Evolutionary conservation across 768 basidiomycete species (phyloP), one percentile per base, ranked within the genome.

Genomic region (Boletellus sp.): DNA sequence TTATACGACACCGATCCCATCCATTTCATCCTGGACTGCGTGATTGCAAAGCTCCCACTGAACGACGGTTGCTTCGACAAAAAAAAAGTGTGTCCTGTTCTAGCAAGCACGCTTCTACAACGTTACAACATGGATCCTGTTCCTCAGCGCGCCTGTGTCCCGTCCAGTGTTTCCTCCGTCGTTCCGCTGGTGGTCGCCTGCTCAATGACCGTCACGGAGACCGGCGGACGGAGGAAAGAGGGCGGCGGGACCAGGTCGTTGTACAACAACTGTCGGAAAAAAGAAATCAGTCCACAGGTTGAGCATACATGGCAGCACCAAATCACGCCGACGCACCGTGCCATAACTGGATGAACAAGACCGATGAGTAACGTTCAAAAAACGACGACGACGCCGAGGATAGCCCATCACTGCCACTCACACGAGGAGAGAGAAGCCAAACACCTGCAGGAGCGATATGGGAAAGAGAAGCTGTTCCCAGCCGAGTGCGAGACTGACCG

Each of bases 401-500:
- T n/a, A n/a, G n/a, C 24, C 24, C 24, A 4, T 26, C 24, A 8
- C 4, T 26, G 24, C 55, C 36, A 81, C 89, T 73, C 74, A 95
- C 83, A 98, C 94, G 51, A 99, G 77, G 39, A 97, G 70, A 7
- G 77, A 81, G 68, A 99, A 99, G 3, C 93, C 92, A 17, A 78
- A 59, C 47, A 94, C 80, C 68, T 95, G 92, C 12, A 94, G 66
- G 45, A 93, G 63, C 2, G 90, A 90, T 53, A 87, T 80, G 6
- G 93, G 93, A 71, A 81, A 90, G 20, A 90, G 58, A 28, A 97
- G 74, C 51, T 74, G 77, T 70, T 97, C 94, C 94, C 94, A 97
- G 5, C 94, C 93, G 23, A 96, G 71, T 1, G 78, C 83, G 42
- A 96, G 76, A 63, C 90, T 92, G 60, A 99, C 74, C 55, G 94